Percentiles rank a stretch among this genome's conserved stretches.
Evolutionary conservation across 75 land plant species (phyloP).

Genomic region (Isoetes taiwanensis): DNA sequence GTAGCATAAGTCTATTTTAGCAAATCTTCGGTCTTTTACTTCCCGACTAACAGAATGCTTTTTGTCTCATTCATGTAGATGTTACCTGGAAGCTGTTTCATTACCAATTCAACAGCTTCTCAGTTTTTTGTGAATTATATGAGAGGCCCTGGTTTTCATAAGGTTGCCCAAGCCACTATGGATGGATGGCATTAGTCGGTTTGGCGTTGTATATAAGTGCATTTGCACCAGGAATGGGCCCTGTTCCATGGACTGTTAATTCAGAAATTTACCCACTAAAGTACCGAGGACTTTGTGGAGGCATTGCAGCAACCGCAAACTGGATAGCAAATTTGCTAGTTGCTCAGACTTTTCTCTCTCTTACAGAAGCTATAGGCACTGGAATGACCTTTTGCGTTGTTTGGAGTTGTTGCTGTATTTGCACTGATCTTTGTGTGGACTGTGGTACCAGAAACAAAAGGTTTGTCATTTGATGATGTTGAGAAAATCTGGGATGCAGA

Average conservation of each 20-base stretch:
- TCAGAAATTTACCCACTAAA: conserved; percentile 81
- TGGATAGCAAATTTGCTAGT: conserved; percentile 88
- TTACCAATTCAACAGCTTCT: not conserved
- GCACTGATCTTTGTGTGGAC: conserved; percentile 59
- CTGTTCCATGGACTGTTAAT: conserved; percentile 96
- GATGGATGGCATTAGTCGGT: conserved; percentile 74
- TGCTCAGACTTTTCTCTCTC: conserved; percentile 61
- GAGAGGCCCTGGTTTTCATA: conserved; percentile 21
- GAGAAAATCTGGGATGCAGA: conserved; percentile 70
- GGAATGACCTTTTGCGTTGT: conserved; percentile 58
- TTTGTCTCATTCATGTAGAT: conserved; percentile 20
- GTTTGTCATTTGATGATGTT: conserved; percentile 74
- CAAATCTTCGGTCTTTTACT: too few relatives aligned
- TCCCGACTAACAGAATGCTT: too few relatives aligned
- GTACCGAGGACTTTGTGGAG: conserved; percentile 80
- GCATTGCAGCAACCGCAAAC: conserved; percentile 87
- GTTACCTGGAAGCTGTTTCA: conserved; percentile 31
- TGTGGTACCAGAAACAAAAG: conserved; percentile 87
- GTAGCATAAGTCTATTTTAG: too few relatives aligned
- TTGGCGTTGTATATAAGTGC: conserved; percentile 62
- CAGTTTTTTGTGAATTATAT: not conserved
- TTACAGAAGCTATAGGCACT: conserved; percentile 54
- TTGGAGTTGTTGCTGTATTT: conserved; percentile 49
- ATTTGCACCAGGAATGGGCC: conserved; percentile 95
- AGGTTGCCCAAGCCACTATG: conserved; percentile 35